A percentile compares a stretch with the other conserved stretches of the same genome.
Evolutionary conservation across 768 basidiomycete species (phyloP).

Genomic region (Cytidiella melzeri): DNA sequence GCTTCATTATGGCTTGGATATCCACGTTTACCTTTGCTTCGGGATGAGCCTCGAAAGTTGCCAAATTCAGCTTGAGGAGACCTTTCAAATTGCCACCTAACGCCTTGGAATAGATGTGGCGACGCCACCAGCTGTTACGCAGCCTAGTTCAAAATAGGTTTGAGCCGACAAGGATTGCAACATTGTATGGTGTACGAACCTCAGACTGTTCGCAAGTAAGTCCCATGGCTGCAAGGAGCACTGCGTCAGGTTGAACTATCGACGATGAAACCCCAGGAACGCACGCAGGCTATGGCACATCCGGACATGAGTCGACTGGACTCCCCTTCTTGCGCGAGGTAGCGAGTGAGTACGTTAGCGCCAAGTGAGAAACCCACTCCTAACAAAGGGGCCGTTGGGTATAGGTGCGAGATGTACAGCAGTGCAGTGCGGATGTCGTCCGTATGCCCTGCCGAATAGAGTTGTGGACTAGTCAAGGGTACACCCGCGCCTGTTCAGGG

Average conservation of each 20-base stretch:
- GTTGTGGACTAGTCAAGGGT: conserved; percentile 72
- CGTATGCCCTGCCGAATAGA: conserved; percentile 87
- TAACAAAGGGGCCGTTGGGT: conserved; percentile 75
- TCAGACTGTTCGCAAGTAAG: conserved; percentile 29
- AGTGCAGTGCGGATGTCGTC: conserved; percentile 83
- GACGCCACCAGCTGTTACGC: conserved; percentile 46
- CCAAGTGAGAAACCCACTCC: conserved; percentile 94
- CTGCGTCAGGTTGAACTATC: conserved; percentile 2
- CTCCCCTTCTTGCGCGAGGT: conserved; percentile 78
- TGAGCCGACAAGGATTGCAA: neutral
- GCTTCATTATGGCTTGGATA: conserved; percentile 27
- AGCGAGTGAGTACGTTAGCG: conserved; percentile 84
- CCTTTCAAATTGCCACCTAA: conserved; percentile 72
- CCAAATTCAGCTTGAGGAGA: conserved; percentile 46
- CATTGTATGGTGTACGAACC: conserved; percentile 10
- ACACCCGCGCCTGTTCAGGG: conserved; percentile 66
- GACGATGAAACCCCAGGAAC: conserved; percentile 25
- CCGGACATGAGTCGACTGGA: conserved; percentile 56
- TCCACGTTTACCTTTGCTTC: conserved; percentile 42
- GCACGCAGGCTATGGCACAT: conserved; percentile 69
- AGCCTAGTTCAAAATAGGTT: conserved; percentile 36
- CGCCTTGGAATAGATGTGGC: conserved; percentile 65
- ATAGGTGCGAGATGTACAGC: conserved; percentile 63
- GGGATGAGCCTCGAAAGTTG: conserved; percentile 42
- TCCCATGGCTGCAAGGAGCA: conserved; percentile 43